These are phyloP conservation scores for Tulasnella sp. DNA, from an alignment of 768 basidiomycete genomes.

Conservation along the genomic window DNA sequence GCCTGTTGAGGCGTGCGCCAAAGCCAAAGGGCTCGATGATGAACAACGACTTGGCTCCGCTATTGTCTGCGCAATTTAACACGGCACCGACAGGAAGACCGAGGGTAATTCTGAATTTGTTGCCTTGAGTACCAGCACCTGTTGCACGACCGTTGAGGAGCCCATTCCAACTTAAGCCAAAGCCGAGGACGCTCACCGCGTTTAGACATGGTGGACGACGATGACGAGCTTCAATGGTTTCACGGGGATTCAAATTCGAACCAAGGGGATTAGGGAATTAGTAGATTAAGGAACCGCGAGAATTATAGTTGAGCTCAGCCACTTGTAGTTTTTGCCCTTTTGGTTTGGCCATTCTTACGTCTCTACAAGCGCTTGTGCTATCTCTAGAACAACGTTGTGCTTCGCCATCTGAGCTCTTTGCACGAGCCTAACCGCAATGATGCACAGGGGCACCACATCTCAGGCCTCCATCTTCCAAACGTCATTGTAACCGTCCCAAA, in stretches of 20 bases:
- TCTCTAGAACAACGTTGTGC: too few species aligned
- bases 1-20: conserved; percentile 92
- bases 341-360: not conserved
- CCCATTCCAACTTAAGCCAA: not conserved
- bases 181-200: too few species aligned
- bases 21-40: conserved; percentile 92
- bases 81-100: conserved; percentile 92
- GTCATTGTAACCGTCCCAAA: too few species aligned
- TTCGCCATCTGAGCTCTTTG: not conserved
- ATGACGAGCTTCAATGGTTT: conserved; percentile 11
- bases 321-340: not conserved
- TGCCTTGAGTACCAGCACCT: conserved; percentile 36
- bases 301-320: conserved; percentile 3
- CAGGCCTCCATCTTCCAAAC: too few species aligned
- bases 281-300: not conserved
- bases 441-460: too few species aligned
- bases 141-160: not conserved
- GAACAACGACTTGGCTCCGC: conserved; percentile 91
- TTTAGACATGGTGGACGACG: conserved; percentile 20
- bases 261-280: not conserved
- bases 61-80: conserved; percentile 97
- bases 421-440: too few species aligned
- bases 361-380: not conserved
- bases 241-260: not conserved
- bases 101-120: conserved; percentile 91